These are phyloP conservation scores for Thecaphora thlaspeos DNA, from an alignment of 1,284 basidiomycete species.

Conservation along the genomic window DNA sequence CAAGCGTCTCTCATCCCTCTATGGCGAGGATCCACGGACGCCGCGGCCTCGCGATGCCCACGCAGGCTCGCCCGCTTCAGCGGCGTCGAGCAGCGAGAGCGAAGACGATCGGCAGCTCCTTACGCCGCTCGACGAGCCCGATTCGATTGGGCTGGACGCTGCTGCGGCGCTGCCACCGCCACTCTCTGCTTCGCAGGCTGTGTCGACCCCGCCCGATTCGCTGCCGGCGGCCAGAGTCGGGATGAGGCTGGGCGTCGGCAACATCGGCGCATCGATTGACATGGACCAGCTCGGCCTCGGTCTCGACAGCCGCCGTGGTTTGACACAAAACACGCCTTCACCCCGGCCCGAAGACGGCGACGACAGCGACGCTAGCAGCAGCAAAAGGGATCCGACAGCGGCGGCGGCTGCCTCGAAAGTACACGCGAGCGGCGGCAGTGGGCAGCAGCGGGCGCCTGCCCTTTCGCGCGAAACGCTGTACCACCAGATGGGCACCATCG, in stretches of 20 bases:
- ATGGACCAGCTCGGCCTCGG: not conserved
- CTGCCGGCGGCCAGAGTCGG: not conserved
- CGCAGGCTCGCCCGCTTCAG: not conserved
- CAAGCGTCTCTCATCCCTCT: too few relatives aligned
- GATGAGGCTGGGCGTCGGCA: not conserved
- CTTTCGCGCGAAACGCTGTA: not conserved
- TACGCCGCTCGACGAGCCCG: not conserved
- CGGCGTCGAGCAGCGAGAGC: constrained; percentile 1
- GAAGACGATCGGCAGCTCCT: not conserved
- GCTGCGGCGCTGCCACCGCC: not conserved
- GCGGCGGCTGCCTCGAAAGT: too few relatives aligned
- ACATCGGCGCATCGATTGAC: not conserved
- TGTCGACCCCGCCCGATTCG: not conserved
- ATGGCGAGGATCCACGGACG: too few relatives aligned
- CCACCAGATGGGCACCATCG: constrained; percentile 26
- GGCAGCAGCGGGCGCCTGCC: not conserved
- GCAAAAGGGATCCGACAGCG: too few relatives aligned
- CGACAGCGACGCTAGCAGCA: not conserved
- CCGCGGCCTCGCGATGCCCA: too few relatives aligned
- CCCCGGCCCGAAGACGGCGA: not conserved
- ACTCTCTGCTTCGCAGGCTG: not conserved
- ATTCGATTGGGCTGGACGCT: not conserved
- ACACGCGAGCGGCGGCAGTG: not conserved
- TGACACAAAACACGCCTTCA: not conserved
- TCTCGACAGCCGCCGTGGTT: not conserved